These are phyloP conservation scores for Mycena indigotica DNA, from an alignment of 768 basidiomycete species.

Conservation along the genomic window DNA sequence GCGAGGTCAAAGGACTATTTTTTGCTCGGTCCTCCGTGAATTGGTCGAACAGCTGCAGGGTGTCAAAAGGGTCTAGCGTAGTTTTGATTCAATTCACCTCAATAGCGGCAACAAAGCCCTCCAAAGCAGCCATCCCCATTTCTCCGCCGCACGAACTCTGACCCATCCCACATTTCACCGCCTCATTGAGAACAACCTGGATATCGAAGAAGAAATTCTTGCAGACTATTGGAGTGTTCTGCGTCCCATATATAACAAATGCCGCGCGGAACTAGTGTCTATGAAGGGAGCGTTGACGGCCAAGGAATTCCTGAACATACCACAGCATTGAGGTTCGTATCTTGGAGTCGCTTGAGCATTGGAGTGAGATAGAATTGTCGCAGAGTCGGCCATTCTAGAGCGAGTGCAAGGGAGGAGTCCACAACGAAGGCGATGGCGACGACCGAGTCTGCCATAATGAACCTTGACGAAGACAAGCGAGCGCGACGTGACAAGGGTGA, in stretches of 20 bases:
- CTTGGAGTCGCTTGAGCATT: constrained; percentile 54
- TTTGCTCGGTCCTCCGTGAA: constrained; percentile 18
- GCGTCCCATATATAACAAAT: constrained; percentile 63
- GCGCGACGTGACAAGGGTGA: neutral
- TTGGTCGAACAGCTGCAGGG: constrained; percentile 41
- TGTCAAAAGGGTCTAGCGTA: neutral
- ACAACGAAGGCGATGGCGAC: constrained; percentile 60
- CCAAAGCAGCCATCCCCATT: constrained; percentile 66
- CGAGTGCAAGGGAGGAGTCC: constrained; percentile 60
- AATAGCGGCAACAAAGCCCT: constrained; percentile 68
- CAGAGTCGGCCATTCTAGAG: constrained; percentile 52
- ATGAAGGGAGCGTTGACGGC: neutral
- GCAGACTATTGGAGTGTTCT: constrained; percentile 59
- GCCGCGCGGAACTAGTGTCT: constrained; percentile 41
- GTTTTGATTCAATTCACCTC: constrained; percentile 46
- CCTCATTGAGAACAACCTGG: constrained; percentile 47
- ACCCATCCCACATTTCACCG: constrained; percentile 56
- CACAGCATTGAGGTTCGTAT: constrained; percentile 35
- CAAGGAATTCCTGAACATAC: constrained; percentile 1
- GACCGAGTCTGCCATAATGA: constrained; percentile 14
- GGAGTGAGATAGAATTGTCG: constrained; percentile 50
- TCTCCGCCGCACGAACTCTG: constrained; percentile 49
- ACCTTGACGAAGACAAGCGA: neutral
- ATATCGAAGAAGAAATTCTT: constrained; percentile 59
- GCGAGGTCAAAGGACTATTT: constrained; percentile 32